phyloP scores from a whole-genome alignment of 441 rosid genomes.

The Daphne laureola region DNA sequence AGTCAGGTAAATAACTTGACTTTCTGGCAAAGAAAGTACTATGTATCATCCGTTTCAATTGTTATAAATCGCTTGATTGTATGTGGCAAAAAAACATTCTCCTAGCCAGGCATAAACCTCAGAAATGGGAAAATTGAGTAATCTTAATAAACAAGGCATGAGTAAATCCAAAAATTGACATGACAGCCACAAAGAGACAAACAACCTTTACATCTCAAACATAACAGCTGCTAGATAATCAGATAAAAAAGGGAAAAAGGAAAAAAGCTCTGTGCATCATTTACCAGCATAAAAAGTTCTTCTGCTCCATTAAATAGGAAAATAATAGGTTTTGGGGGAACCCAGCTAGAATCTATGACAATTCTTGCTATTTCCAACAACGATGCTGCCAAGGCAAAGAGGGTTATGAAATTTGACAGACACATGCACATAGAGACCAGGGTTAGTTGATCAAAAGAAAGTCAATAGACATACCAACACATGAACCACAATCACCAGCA shows the following conservation, averaged over 20 bases:
- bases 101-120: too few relatives aligned
- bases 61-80: too few relatives aligned
- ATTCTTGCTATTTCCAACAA: slow-evolving; percentile 89
- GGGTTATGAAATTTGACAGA: slow-evolving; percentile 1
- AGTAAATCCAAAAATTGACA: too few relatives aligned
- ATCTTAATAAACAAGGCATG: too few relatives aligned
- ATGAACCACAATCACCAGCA: slow-evolving; percentile 97
- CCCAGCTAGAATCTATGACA: slow-evolving; percentile 76
- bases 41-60: too few relatives aligned
- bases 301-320: slow-evolving; percentile 97
- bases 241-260: slow-evolving; percentile 1
- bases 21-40: too few relatives aligned
- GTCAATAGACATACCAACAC: slow-evolving; percentile 66
- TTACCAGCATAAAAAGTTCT: slow-evolving; percentile 92
- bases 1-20: too few relatives aligned
- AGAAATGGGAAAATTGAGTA: too few relatives aligned
- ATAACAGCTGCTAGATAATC: slow-evolving; percentile 1
- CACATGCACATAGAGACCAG: background rate
- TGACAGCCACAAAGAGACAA: too few relatives aligned
- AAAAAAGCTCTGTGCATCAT: slow-evolving; percentile 3
- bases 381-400: slow-evolving; percentile 55
- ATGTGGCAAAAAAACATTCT: too few relatives aligned
- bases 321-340: slow-evolving; percentile 78
- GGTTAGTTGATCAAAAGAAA: slow-evolving; percentile 8
- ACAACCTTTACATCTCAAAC: background rate